These are phyloP conservation scores for Closterium sp. DNA, from an alignment of 139 green algal genomes.

Conservation along the genomic window DNA sequence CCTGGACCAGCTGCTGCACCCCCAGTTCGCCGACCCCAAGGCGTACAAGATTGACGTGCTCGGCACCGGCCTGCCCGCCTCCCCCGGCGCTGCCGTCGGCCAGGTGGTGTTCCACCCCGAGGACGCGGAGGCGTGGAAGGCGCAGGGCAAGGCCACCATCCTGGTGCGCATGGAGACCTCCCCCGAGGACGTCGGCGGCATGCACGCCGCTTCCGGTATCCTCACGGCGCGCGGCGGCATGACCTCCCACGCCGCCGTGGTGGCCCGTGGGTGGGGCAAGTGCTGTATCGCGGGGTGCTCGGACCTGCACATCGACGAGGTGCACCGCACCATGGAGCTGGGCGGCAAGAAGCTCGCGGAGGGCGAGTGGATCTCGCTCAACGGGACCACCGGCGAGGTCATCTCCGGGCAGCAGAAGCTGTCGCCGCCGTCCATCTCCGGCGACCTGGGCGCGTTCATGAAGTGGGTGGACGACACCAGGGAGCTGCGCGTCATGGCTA, in stretches of 20 bases:
- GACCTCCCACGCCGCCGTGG: constrained; percentile 85
- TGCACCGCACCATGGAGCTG: constrained; percentile 53
- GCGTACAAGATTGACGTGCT: constrained; percentile 67
- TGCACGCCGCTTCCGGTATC: constrained; percentile 81
- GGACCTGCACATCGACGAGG: constrained; percentile 67
- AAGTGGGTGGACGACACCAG: constrained; percentile 74
- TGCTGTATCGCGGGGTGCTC: constrained; percentile 74
- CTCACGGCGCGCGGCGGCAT: constrained; percentile 82
- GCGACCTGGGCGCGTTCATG: constrained; percentile 78
- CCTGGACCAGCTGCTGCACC: constrained; percentile 81
- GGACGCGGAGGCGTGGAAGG: constrained; percentile 70
- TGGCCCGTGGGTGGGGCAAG: constrained; percentile 89
- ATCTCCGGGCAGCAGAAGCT: constrained; percentile 63
- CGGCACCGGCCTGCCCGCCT: constrained; percentile 74
- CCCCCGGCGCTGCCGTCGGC: constrained; percentile 78
- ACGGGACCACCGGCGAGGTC: constrained; percentile 52
- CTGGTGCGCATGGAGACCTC: constrained; percentile 75
- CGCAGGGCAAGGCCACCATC: constrained; percentile 63
- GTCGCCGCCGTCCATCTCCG: constrained; percentile 56
- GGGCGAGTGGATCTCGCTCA: constrained; percentile 67
- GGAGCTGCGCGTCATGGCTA: constrained; percentile 74
- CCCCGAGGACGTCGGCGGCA: constrained; percentile 84
- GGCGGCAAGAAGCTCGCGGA: constrained; percentile 61
- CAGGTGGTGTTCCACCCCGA: constrained; percentile 79
- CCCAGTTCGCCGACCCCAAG: constrained; percentile 33